Base-by-base conservation (phyloP, 352 stramenopile species). In the Phytophthora vignae region DNA sequence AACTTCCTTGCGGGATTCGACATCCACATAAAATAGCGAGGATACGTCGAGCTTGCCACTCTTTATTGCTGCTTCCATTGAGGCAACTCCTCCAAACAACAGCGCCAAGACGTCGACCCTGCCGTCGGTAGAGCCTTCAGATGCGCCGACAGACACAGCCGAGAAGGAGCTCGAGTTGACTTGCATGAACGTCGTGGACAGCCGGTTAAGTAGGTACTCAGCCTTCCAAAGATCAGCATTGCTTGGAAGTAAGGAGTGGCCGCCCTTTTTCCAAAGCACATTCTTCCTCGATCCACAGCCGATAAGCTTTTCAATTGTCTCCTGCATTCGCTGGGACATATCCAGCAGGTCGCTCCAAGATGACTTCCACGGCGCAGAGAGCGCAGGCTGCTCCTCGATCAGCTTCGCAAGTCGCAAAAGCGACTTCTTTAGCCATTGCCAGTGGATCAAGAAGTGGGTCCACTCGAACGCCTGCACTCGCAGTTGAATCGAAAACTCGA, bases 261-360 rank as follows among this genome's bases (percentile, higher is more conserved):
- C 93, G 57, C 95, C 95, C 57, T 86, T 90, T 68, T 99, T 99
- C 94, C 96, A 98, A 14, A 99, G 76, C 19, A 90, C 84, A 64
- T 97, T 85, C 61, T 94, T 96, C 53, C 78, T 79, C 3, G 82
- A 73, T 2, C 71, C 60, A 27, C 86, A 91, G 2, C 90, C 90
- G 19, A 96, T 92, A 10, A 87, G 68, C 50, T 83, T 84, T 27
- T 86, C 75, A 49, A 96, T 94, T 25, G 82, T 88, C 15, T 84
- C 79, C 54, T 94, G 73, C 57, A 95, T 84, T 15, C 90, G 85
- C 27, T 95, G 79, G 0, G 69, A 67, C 88, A 95, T 95, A 56
- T 95, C 85, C 12, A 83, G 56, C 29, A 95, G 73, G 8, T 78
- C 60, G 9, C 81, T 67, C 83, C 83, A 93, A 7, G 72, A 49